Evolutionary conservation across 106 monocot species (phyloP), one percentile per base, ranked within the genome.

Genomic region (Phalaenopsis equestris): DNA sequence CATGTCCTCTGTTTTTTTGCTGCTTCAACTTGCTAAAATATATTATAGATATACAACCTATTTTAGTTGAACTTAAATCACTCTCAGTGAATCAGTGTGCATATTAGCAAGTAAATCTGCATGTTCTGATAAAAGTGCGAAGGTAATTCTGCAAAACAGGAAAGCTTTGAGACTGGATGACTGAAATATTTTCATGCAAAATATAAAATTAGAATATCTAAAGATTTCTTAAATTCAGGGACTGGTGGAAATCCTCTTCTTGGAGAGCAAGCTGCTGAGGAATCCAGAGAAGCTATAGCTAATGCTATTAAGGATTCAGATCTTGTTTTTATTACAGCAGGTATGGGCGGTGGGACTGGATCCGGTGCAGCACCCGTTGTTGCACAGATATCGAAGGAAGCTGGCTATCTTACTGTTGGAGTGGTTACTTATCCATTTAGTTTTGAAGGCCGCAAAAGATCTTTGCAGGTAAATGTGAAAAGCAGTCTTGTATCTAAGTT

Each of bases 291-390:
- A 82, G 81, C 89, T 48, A 98, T 98, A 82, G 81, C 89, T 24
- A 84, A 84, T 80, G 85, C 94, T 75, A 83, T 98, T 0, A 92
- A 91, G 83, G 92, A 94, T 74, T 94, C 97, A 52, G 97, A 98
- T 81, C 89, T 98, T 76, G 97, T 98, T 42, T 98, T 98, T 79
- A 91, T 98, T 76, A 98, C 94, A 5, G 97, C 94, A 81, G 97
- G 97, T 56, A 98, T 98, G 97, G 97, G 94, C 77, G 97, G 97
- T 43, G 97, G 94, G 9, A 98, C 94, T 5, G 97, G 97, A 68
- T 98, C 97, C 75, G 97, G 97, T 75, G 97, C 97, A 81, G 97
- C 97, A 85, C 97, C 97, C 67, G 94, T 98, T 87, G 97, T 98
- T 77, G 97, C 97, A 36, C 94, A 98, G 82, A 98, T 98, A 86